Evolutionary conservation across 2,329 filamentous ascomycete genomes (phyloP), one percentile per base, ranked within the genome.

Genomic region (Pseudocercospora fuligena): DNA sequence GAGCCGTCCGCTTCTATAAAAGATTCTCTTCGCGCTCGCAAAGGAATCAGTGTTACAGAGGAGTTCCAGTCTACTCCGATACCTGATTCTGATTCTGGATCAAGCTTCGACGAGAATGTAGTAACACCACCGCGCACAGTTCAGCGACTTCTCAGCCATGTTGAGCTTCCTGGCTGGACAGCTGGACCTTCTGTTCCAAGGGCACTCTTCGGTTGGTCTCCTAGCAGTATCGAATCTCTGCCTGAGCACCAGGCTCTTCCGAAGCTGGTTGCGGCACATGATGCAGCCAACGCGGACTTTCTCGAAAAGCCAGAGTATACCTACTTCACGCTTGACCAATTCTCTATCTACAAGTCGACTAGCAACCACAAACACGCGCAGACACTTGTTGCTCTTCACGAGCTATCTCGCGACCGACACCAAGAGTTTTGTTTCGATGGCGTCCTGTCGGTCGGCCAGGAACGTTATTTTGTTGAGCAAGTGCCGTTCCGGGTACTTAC

Each of bases 401-500:
- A 63, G 33, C 60, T 72, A 5, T 63, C 62, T 5, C 61, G 53
- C 56, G 60, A 66, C 43, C 53, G 66, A 1, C 68, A 66, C 49
- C 49, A 63, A 11, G 72, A 67, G 4, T 83, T 88, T 61, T 86
- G 81, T 54, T 87, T 92, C 43, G 87, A 92, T 69, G 90, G 90
- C 0, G 74, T 85, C 0, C 75, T 93, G 0, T 84, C 81, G 8
- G 64, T 81, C 3, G 84, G 84, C 33, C 21, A 75, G 61, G 3
- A 70, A 43, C 66, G 68, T 7, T 80, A 80, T 47, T 91, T 86
- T 64, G 82, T 94, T 0, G 78, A 85, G 54, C 78, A 75, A 0
- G 80, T 92, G 0, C 79, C 82, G 0, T 90, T 94, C 56, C 73
- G 78, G 0, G 80, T 84, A 0, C 78, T 91, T 1, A 88, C 90